Percentiles rank a stretch among this genome's conserved stretches.
Evolutionary conservation across 1,284 basidiomycete species (phyloP).

Genomic region (Melampsora occidentalis): DNA sequence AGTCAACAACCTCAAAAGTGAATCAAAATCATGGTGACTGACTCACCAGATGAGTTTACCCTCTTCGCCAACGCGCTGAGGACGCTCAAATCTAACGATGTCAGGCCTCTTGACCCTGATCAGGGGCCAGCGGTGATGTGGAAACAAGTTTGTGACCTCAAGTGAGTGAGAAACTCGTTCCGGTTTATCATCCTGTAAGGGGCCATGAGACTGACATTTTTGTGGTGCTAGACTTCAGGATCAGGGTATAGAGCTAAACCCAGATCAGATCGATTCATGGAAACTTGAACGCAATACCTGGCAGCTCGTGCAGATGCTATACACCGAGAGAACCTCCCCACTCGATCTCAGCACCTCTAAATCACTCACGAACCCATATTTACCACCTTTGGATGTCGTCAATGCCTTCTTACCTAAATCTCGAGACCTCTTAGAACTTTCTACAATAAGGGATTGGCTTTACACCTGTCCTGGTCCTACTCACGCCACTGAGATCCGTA

Average conservation of each 20-base stretch:
- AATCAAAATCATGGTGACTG: not conserved
- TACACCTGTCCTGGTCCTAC: slow-evolving; percentile 67
- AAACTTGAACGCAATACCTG: slow-evolving; percentile 75
- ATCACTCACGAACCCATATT: not conserved
- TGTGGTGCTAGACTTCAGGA: slow-evolving; percentile 22
- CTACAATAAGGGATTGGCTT: slow-evolving; percentile 72
- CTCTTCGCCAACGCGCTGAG: slow-evolving; percentile 38
- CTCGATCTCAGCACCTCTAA: not conserved
- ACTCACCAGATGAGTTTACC: slow-evolving; percentile 29
- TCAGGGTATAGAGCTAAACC: slow-evolving; percentile 17
- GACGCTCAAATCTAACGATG: slow-evolving; percentile 13
- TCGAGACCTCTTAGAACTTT: slow-evolving; percentile 65
- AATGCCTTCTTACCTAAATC: slow-evolving; percentile 66
- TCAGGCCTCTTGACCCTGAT: slow-evolving; percentile 37
- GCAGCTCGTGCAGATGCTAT: slow-evolving; percentile 69
- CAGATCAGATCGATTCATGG: slow-evolving; percentile 58
- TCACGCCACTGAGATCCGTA: slow-evolving; percentile 65
- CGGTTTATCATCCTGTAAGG: not conserved
- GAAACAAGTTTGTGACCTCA: slow-evolving; percentile 38
- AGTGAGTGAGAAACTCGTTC: slow-evolving; percentile 1
- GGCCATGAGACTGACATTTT: not conserved
- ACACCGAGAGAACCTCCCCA: slow-evolving; percentile 47
- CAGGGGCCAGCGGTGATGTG: slow-evolving; percentile 40
- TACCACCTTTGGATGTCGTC: slow-evolving; percentile 67
- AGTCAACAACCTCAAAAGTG: not conserved